Evolutionary conservation across 208 protist genomes (phyloP), one percentile per base, ranked within the genome.

Genomic region (Acanthamoeba royreba): DNA sequence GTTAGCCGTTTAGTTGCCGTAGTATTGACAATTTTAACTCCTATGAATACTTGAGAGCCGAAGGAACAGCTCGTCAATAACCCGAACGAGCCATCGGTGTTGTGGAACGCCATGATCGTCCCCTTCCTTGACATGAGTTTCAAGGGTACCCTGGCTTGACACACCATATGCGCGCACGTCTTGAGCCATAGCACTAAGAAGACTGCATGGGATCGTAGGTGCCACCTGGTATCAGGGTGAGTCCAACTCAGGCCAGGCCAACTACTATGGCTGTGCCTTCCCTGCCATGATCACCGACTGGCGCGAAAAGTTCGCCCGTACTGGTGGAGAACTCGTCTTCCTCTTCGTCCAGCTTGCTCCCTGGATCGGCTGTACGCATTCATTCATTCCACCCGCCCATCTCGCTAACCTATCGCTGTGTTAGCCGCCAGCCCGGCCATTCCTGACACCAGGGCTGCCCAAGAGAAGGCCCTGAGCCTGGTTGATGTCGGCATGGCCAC

Each of bases 261-360:
- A 83, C 9, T 86, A 83, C 47, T 94, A 94, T 38, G 28, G 38
- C 31, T 94, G 93, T 47, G 35, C 38, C 11, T 94, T 94, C 61
- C 93, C 83, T 7, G 93, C 93, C 35, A 92, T 94, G 93, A 91
- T 94, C 63, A 43, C 49, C 52, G 93, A 89, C 40, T 94, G 93
- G 93, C 74, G 79, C 46, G 38, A 31, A 40, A 92, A 86, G 40
- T 92, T 94, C 17, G 13, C 42, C 38, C 1, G 28, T 15, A 33
- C 17, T 4, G 25, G 46, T 43, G 1, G 42, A 2, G 43, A 83
- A 19, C 38, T 53, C 43, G 53, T 69, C 53, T 91, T 92, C 63
- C 61, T 79, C 87, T 92, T 79, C 45, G 87, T 92, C 28, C 87
- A 92, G 58, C 63, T 92, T 1, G 87, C 87, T 11, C 87, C 87